phyloP scores from a whole-genome alignment of 2,329 filamentous ascomycete genomes.

The Pestalotiopsis sp. region DNA sequence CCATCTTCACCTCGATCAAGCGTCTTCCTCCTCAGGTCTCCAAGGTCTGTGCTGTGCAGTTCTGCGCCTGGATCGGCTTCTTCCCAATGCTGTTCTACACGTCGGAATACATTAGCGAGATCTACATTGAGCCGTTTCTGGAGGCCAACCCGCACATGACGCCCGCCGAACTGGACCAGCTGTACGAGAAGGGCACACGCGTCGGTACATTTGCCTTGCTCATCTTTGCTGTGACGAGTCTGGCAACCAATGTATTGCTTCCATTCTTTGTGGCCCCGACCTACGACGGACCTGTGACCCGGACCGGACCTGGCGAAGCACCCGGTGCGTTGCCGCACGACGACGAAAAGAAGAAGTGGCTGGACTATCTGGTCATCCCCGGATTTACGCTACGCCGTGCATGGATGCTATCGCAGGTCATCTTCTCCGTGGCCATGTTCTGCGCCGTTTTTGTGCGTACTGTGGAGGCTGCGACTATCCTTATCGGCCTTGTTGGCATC shows the following conservation, averaged over 20 bases:
- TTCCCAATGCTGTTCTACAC: conserved; percentile 96
- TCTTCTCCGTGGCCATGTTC: conserved; percentile 82
- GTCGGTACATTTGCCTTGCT: conserved; percentile 88
- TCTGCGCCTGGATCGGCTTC: conserved; percentile 92
- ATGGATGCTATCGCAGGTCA: conserved; percentile 84
- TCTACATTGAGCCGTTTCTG: conserved; percentile 85
- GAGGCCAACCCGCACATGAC: conserved; percentile 77
- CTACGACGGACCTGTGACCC: conserved; percentile 56
- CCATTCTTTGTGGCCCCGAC: conserved; percentile 86
- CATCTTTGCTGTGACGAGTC: conserved; percentile 83
- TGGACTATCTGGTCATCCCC: conserved; percentile 73
- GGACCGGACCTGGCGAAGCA: conserved; percentile 34
- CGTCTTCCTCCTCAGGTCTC: conserved; percentile 80
- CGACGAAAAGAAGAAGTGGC: conserved; percentile 41
- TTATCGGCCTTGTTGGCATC: conserved; percentile 83
- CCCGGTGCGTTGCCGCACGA: conserved; percentile 32
- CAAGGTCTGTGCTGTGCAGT: conserved; percentile 80
- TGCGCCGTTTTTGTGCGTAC: conserved; percentile 78
- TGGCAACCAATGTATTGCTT: conserved; percentile 79
- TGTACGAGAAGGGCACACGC: conserved; percentile 85
- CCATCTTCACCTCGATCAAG: conserved; percentile 75
- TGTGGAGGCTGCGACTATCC: conserved; percentile 71
- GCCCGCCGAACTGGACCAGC: conserved; percentile 71
- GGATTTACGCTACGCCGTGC: conserved; percentile 85
- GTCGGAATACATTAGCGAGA: conserved; percentile 89